Base-by-base conservation (phyloP, 2,329 filamentous ascomycete genomes). In the Pseudocercospora fijiensis region DNA sequence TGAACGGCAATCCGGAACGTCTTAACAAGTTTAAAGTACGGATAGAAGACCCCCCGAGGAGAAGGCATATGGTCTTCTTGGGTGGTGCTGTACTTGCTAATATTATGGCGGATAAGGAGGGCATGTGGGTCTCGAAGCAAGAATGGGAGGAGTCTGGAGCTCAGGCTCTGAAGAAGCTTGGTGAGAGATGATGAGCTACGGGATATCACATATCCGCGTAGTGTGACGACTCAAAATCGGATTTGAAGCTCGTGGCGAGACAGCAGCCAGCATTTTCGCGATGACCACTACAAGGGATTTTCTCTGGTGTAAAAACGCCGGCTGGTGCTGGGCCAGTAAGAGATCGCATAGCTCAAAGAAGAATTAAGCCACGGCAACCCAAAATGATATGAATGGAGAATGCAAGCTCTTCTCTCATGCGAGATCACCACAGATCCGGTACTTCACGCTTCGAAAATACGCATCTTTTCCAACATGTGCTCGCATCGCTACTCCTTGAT, bases 61-160 rank as follows among this genome's bases (percentile, higher is more conserved):
- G 95, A 81, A 86, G 94, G 79, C 95, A 99, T 83, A 98, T 99
- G 93, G 95, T 99, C n/a, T 98, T 99, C 85, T 81, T 99, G 61
- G 95, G 95, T 63, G 95, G 95, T 72, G 95, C 95, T 26, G 95
- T 99, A 67, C 83, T 99, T 73, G 95, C 95, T 72, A 98, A 98
- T 77, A 96, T 99, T 78, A 98, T 99, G 90, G 93, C 95, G 52
- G 93, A 98, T 81, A 98, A 97, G 82, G 92, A 97, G 78, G 90
- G 89, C 77, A 98, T 98, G 95, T 99, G 95, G 95, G 93, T 99
- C 75, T 90, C 90, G 71, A 96, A 96, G 84, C 85, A 90, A 74
- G 95, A 99, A 80, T 99, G 95, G 95, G 86, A 95, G 75, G 95
- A 99, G 80, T 90, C 97, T 77, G 95, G 95, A 43, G 77, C 90